Evolutionary conservation across 768 basidiomycete genomes (phyloP).

Genomic region (Ramaria sp.): DNA sequence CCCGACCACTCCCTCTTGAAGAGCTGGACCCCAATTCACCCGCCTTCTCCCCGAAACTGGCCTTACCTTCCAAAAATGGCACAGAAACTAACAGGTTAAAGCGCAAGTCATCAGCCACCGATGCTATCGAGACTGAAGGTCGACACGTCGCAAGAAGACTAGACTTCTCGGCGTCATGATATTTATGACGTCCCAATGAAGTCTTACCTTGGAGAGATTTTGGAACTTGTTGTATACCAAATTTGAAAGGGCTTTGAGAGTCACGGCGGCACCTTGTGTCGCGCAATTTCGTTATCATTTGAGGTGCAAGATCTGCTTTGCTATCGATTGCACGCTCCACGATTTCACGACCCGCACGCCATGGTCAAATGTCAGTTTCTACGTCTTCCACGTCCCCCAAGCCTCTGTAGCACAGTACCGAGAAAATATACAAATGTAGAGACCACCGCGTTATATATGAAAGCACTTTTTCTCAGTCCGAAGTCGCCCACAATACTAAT

Average conservation of each 20-base stretch:
- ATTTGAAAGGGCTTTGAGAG: no score
- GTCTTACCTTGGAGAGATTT: no score
- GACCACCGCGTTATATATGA: not conserved
- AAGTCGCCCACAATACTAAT: not conserved
- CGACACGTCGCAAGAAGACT: constrained; percentile 59
- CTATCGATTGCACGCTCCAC: not conserved
- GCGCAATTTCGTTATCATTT: not conserved
- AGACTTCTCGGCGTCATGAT: constrained; percentile 42
- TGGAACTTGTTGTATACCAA: no score
- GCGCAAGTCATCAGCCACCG: constrained; percentile 55
- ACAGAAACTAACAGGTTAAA: constrained; percentile 47
- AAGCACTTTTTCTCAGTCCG: not conserved
- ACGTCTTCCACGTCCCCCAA: not conserved
- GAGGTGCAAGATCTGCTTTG: not conserved
- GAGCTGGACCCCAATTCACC: constrained; percentile 72
- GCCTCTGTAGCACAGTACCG: not conserved
- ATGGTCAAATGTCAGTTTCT: not conserved
- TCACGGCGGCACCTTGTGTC: not conserved
- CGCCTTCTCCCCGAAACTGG: constrained; percentile 35
- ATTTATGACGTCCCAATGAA: no score
- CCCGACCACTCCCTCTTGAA: constrained; percentile 50
- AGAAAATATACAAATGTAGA: not conserved
- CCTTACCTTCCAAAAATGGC: constrained; percentile 31
- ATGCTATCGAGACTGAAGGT: constrained; percentile 27
- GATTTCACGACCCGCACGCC: not conserved